Evolutionary conservation across 805 yeast genomes (phyloP).

Genomic region (Myxozyma nipponensis): DNA sequence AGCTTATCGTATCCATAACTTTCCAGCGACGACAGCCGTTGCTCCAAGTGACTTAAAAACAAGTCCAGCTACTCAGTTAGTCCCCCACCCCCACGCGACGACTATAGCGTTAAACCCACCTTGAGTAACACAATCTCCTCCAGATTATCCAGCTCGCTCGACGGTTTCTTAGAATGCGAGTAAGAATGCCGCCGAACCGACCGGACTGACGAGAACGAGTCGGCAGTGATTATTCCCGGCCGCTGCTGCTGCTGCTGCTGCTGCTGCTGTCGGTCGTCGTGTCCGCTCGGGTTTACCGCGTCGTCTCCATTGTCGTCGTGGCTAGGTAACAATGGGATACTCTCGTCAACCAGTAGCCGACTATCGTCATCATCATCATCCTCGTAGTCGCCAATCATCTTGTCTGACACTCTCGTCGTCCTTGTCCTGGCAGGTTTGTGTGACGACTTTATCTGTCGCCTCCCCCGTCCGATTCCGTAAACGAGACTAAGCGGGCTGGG

Average conservation of each 20-base stretch:
- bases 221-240: constrained; percentile 1
- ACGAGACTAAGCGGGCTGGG: too few relatives aligned
- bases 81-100: not conserved
- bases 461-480: too few relatives aligned
- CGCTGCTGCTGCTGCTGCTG: not conserved
- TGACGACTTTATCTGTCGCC: too few relatives aligned
- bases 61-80: constrained; percentile 23
- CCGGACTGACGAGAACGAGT: constrained; percentile 7
- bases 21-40: constrained; percentile 37
- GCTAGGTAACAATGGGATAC: too few relatives aligned
- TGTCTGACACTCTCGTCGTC: too few relatives aligned
- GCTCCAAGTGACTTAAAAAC: constrained; percentile 28
- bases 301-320: not conserved
- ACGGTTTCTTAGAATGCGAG: constrained; percentile 13
- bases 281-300: too few relatives aligned
- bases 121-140: constrained; percentile 20
- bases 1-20: constrained; percentile 33
- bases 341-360: not conserved
- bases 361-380: not conserved
- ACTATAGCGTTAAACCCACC: constrained; percentile 2
- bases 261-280: not conserved
- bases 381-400: too few relatives aligned
- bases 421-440: too few relatives aligned
- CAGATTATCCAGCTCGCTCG: constrained; percentile 13
- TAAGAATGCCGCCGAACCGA: constrained; percentile 12